These are phyloP conservation scores for Auriscalpium microsporum DNA, from an alignment of 768 basidiomycete genomes.

Conservation along the genomic window DNA sequence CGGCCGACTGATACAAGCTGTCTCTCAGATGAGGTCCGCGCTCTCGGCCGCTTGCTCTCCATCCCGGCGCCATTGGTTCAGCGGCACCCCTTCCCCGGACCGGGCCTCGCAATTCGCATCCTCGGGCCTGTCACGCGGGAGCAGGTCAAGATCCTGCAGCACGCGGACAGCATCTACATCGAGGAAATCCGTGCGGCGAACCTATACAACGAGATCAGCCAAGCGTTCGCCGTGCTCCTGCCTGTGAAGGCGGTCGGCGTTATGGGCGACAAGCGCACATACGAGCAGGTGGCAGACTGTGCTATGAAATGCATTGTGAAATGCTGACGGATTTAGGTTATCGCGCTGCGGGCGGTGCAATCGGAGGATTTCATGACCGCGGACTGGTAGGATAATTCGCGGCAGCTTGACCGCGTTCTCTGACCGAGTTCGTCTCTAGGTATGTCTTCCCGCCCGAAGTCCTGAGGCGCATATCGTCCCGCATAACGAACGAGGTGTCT, in stretches of 20 bases:
- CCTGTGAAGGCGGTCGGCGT: constrained; percentile 97
- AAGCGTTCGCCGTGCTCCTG: constrained; percentile 93
- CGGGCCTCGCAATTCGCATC: constrained; percentile 96
- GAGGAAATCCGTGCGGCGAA: constrained; percentile 94
- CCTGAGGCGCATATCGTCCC: constrained; percentile 82
- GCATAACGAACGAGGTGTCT: constrained; percentile 95
- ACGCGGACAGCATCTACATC: constrained; percentile 93
- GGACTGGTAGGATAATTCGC: constrained; percentile 61
- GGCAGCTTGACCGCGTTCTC: constrained; percentile 8
- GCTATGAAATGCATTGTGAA: constrained; percentile 7
- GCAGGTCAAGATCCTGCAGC: constrained; percentile 86
- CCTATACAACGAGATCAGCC: constrained; percentile 87
- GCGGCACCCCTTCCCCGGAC: constrained; percentile 97
- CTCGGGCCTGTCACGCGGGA: constrained; percentile 90
- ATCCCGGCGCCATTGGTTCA: constrained; percentile 93
- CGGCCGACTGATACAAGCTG: background rate
- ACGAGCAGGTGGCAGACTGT: constrained; percentile 60
- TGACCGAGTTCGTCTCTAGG: constrained; percentile 37
- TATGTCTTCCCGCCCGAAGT: constrained; percentile 93
- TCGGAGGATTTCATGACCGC: constrained; percentile 99
- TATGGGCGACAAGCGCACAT: constrained; percentile 94
- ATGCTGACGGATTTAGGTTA: constrained; percentile 44
- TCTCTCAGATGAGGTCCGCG: constrained; percentile 83
- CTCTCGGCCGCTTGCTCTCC: constrained; percentile 79
- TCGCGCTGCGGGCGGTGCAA: constrained; percentile 89